Conservation (phyloP, 1,284 basidiomycete genomes). For the Xerocomus tenax region DNA sequence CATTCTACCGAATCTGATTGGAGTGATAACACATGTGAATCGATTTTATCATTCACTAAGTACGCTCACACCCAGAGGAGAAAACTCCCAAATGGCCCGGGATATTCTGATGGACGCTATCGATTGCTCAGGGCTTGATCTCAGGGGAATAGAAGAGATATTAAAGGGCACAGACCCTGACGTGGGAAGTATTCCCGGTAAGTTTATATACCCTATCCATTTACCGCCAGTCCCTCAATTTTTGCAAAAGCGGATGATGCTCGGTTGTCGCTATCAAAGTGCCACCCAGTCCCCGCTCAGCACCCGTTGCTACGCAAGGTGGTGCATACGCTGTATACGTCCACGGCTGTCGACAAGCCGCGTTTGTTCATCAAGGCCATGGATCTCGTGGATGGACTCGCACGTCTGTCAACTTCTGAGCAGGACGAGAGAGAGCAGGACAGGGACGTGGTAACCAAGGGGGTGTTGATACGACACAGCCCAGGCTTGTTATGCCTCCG, state of each 20-base stretch:
- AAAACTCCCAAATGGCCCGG: constrained; percentile 55
- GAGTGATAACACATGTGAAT: constrained; percentile 47
- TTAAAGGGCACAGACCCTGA: constrained; percentile 34
- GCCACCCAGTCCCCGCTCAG: constrained; percentile 44
- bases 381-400: constrained; percentile 56
- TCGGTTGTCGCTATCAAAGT: constrained; percentile 45
- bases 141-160: constrained; percentile 42
- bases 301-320: constrained; percentile 36
- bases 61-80: constrained; percentile 44
- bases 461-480: constrained; percentile 35
- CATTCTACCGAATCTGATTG: constrained; percentile 42
- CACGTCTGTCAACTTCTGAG: constrained; percentile 30
- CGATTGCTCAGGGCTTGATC: constrained; percentile 53
- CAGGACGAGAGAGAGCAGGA: constrained; percentile 34
- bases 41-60: constrained; percentile 47
- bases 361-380: constrained; percentile 60
- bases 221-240: neutral
- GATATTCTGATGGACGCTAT: constrained; percentile 54
- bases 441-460: constrained; percentile 58
- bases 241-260: constrained; percentile 39
- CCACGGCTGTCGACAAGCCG: constrained; percentile 50
- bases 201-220: constrained; percentile 5
- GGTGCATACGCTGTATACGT: constrained; percentile 40
- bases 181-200: constrained; percentile 19
- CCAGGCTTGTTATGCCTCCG: constrained; percentile 44